Base-by-base conservation (phyloP, 208 protist genomes). In the Zelonia costaricensis region DNA sequence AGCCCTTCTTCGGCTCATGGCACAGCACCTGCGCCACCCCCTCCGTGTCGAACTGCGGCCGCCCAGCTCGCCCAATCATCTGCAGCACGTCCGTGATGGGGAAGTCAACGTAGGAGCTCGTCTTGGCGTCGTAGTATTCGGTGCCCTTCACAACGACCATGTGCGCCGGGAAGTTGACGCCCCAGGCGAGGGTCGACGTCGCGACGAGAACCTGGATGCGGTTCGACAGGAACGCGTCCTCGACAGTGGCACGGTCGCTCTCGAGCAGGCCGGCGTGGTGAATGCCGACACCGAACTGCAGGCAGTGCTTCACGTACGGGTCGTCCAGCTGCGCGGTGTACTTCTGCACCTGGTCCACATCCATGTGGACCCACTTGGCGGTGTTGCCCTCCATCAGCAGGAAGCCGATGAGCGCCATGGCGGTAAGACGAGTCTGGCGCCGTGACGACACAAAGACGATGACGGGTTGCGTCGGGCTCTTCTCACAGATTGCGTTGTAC, bases 81-180 rank as follows among this genome's bases (percentile, higher is more conserved):
- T 99, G 99, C 28, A 99, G 92, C 47, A 99, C 94, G 69, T 99
- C 99, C 9, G 98, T 99, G 36, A 99, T 98, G 42, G 98, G 96
- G 75, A 98, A 99, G 77, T 99, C 98, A 16, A 99, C 93, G 76
- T 99, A 99, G 56, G 77, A 84, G 35, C 88, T 82, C 6, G 88
- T 95, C 70, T 98, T 98, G 23, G 91, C 93, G 80, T 99, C 98
- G 74, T 96, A 99, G 85, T 95, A 99, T 78, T 99, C 98, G 33
- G 98, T 99, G n/a, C 99, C 99, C 79, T 99, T 99, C 39, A 99
- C 95, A 22, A 99, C 88, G 33, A 99, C 99, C 72, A 99, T 94
- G 87, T 99, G 98, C 3, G 99, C 99, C 0, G 99, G 98, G 35
- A 99, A 92, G 88, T 99, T 99, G n/a, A 99, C 97, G 60, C 99